phyloP scores from a whole-genome alignment of 306 rosid genomes.

The Begonia peltatifolia region DNA sequence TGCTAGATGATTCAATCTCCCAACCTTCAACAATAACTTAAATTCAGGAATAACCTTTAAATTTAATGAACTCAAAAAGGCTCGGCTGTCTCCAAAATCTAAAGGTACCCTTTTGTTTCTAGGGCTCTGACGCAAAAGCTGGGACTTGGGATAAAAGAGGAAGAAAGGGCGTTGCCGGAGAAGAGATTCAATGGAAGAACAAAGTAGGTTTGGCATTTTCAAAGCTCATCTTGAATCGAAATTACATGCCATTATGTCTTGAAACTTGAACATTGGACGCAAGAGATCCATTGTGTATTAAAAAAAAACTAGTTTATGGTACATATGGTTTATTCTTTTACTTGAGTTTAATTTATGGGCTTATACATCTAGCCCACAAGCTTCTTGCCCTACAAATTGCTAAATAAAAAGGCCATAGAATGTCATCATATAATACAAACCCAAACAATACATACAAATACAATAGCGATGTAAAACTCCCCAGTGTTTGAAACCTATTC shows the following conservation, averaged over 20 bases:
- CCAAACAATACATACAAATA: too few species aligned
- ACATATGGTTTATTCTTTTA: too few species aligned
- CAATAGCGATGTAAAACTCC: too few species aligned
- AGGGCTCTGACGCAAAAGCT: conserved; percentile 9
- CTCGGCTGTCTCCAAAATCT: conserved; percentile 46
- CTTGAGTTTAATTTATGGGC: too few species aligned
- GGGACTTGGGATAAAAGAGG: conserved; percentile 29
- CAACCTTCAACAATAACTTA: conserved; percentile 24
- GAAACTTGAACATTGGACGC: conserved; percentile 50
- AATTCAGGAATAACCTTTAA: conserved; percentile 68
- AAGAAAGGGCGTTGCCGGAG: conserved; percentile 24
- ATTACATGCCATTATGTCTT: conserved; percentile 65
- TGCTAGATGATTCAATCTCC: conserved; percentile 3
- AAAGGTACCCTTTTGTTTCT: conserved; percentile 15
- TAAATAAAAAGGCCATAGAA: too few species aligned
- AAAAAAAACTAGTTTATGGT: too few species aligned
- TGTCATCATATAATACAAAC: too few species aligned
- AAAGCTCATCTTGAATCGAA: conserved; percentile 53
- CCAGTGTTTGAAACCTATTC: too few species aligned
- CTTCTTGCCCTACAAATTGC: too few species aligned
- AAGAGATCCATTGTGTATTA: too few species aligned
- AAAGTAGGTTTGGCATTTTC: conserved; percentile 63
- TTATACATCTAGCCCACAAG: too few species aligned
- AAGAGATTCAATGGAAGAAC: conserved; percentile 70
- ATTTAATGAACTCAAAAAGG: conserved; percentile 58